phyloP scores from a whole-genome alignment of 1,284 basidiomycete species.

The Phylloporus gajari region DNA sequence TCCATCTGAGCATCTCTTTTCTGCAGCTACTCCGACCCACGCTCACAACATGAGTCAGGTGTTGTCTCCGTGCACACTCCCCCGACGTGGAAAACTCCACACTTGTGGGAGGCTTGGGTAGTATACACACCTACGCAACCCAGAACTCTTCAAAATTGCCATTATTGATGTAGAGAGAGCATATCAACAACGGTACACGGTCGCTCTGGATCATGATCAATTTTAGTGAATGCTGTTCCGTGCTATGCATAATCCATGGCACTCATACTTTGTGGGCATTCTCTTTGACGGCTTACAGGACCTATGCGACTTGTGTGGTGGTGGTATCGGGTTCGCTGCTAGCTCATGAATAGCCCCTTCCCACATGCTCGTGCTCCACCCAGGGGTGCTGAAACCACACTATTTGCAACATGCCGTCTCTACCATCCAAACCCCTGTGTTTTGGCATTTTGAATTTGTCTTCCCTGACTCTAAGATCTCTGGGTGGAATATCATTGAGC shows the following conservation, averaged over 20 bases:
- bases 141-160: too few species aligned
- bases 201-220: conserved; percentile 45
- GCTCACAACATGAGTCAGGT: conserved; percentile 6
- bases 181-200: conserved; percentile 39
- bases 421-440: conserved; percentile 38
- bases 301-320: conserved; percentile 5
- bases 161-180: conserved; percentile 40
- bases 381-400: conserved; percentile 45
- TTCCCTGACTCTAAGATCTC: conserved; percentile 46
- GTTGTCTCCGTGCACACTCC: conserved; percentile 27
- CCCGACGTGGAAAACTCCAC: too few species aligned
- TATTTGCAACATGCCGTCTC: too few species aligned
- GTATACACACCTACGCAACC: too few species aligned
- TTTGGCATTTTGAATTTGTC: conserved; percentile 46
- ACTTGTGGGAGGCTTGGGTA: too few species aligned
- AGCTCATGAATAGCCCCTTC: conserved; percentile 25
- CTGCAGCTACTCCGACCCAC: conserved; percentile 23
- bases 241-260: conserved; percentile 37
- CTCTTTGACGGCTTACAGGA: too few species aligned
- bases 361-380: conserved; percentile 42
- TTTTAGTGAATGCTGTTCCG: conserved; percentile 37
- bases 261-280: conserved; percentile 41
- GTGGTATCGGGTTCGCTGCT: background rate
- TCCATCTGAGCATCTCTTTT: conserved; percentile 34
- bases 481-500: conserved; percentile 37